A percentile compares a stretch with the other conserved stretches of the same genome.
Conservation (phyloP, 768 basidiomycete species). For the Leccinum boreale region DNA sequence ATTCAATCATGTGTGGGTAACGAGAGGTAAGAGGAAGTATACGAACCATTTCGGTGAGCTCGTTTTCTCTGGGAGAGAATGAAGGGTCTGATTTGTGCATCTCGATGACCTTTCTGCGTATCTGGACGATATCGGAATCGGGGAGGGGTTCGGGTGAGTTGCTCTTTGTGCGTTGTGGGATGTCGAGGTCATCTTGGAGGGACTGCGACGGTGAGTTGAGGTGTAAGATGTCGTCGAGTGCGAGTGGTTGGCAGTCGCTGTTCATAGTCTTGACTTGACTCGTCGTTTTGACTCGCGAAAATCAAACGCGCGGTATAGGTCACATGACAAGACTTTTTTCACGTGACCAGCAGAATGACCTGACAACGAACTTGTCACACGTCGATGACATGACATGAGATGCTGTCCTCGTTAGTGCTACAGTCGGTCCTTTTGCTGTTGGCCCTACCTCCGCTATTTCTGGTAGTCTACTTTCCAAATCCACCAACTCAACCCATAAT, state of each 20-base stretch:
- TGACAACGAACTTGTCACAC: too few species aligned
- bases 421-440: conserved; percentile 43
- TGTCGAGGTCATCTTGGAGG: conserved; percentile 17
- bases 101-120: conserved; percentile 42
- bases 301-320: conserved; percentile 32
- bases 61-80: conserved; percentile 41
- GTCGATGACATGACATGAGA: too few species aligned
- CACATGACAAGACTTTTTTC: conserved; percentile 33
- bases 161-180: conserved; percentile 19
- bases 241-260: conserved; percentile 39
- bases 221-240: conserved; percentile 56
- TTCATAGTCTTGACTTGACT: conserved; percentile 20
- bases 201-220: conserved; percentile 43
- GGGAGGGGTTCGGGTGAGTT: conserved; percentile 39
- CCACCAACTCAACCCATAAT: conserved; percentile 50
- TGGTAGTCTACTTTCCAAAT: conserved; percentile 62
- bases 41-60: conserved; percentile 57
- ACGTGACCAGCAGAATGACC: conserved; percentile 15
- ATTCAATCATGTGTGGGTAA: neutral
- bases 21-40: conserved; percentile 7
- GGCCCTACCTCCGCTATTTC: conserved; percentile 56
- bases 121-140: conserved; percentile 44
- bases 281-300: conserved; percentile 23
- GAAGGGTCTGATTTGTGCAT: conserved; percentile 20
- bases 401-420: conserved; percentile 5